Percentiles rank a stretch among this genome's conserved stretches.
Evolutionary conservation across 495 filamentous ascomycete genomes (phyloP).

Genomic region (Penicillium alfredii): DNA sequence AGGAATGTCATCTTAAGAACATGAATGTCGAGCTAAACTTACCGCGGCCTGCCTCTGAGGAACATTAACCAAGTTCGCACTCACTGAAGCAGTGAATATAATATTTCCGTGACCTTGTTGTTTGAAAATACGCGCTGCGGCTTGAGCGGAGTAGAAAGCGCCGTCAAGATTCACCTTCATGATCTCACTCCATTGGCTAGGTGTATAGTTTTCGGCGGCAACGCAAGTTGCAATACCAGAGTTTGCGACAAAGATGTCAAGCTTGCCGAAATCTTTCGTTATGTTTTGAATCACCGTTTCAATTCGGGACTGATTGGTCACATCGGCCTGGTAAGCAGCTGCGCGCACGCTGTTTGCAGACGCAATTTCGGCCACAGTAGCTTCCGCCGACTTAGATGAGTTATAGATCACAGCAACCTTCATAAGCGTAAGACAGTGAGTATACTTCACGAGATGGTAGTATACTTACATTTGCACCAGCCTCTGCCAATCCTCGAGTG

Average conservation of each 20-base stretch:
- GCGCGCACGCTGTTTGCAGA: constrained; percentile 62
- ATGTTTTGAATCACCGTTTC: constrained; percentile 47
- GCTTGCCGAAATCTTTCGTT: constrained; percentile 59
- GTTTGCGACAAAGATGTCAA: constrained; percentile 75
- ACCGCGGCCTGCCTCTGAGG: constrained; percentile 40
- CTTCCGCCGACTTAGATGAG: constrained; percentile 61
- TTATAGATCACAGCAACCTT: constrained; percentile 68
- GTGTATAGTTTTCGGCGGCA: constrained; percentile 33
- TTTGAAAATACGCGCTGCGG: constrained; percentile 38
- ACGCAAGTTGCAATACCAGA: constrained; percentile 54
- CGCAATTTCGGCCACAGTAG: constrained; percentile 61
- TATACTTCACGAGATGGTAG: neutral
- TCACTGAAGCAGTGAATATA: constrained; percentile 39
- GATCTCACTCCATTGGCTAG: constrained; percentile 30
- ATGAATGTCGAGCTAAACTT: neutral
- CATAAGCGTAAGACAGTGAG: too few species aligned
- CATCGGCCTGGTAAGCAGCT: constrained; percentile 62
- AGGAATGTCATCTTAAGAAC: too few species aligned
- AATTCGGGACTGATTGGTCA: constrained; percentile 52
- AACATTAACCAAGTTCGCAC: constrained; percentile 40
- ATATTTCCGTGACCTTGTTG: constrained; percentile 35
- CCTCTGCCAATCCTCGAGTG: constrained; percentile 65
- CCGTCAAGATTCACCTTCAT: constrained; percentile 46
- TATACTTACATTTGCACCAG: constrained; percentile 58
- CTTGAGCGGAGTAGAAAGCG: constrained; percentile 42